Conservation (phyloP, 2,329 filamentous ascomycete genomes). For the Cercospora janseana region DNA sequence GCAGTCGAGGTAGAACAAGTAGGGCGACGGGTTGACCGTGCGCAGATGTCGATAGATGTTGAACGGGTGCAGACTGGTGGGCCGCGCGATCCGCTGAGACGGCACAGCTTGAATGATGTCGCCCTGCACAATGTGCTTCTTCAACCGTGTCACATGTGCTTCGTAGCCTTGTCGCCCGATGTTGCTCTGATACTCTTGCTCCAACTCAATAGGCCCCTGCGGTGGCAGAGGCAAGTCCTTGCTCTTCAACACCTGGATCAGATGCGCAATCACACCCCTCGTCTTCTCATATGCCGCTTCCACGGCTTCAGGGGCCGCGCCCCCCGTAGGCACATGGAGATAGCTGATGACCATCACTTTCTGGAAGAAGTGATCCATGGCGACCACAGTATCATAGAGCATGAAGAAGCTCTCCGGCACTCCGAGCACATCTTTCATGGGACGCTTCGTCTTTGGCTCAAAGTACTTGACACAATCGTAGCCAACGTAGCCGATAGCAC, state of each 20-base stretch:
- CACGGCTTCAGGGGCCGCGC: constrained; percentile 50
- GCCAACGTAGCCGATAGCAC: constrained; percentile 92
- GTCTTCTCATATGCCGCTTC: constrained; percentile 69
- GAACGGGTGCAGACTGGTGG: constrained; percentile 90
- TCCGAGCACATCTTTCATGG: constrained; percentile 77
- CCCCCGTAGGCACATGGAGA: constrained; percentile 60
- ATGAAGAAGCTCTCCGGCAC: constrained; percentile 96
- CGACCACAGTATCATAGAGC: constrained; percentile 91
- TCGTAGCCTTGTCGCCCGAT: constrained; percentile 88
- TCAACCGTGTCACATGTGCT: constrained; percentile 77
- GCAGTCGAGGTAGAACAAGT: constrained; percentile 95
- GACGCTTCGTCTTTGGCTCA: constrained; percentile 87
- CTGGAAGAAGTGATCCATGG: constrained; percentile 92
- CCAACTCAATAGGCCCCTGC: constrained; percentile 69
- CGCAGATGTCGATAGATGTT: constrained; percentile 96
- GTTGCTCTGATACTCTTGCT: constrained; percentile 85
- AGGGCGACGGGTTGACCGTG: constrained; percentile 96
- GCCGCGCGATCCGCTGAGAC: constrained; percentile 85
- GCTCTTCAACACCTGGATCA: constrained; percentile 69
- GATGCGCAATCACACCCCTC: constrained; percentile 60
- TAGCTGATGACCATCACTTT: constrained; percentile 93
- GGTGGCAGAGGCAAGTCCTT: constrained; percentile 66
- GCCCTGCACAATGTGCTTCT: constrained; percentile 84
- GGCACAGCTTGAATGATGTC: constrained; percentile 98
- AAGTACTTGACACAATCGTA: constrained; percentile 98